Percentiles rank a stretch among this genome's conserved stretches.
Evolutionary conservation across 164 flowering plant species (phyloP).

Genomic region (Aristolochia contorta): DNA sequence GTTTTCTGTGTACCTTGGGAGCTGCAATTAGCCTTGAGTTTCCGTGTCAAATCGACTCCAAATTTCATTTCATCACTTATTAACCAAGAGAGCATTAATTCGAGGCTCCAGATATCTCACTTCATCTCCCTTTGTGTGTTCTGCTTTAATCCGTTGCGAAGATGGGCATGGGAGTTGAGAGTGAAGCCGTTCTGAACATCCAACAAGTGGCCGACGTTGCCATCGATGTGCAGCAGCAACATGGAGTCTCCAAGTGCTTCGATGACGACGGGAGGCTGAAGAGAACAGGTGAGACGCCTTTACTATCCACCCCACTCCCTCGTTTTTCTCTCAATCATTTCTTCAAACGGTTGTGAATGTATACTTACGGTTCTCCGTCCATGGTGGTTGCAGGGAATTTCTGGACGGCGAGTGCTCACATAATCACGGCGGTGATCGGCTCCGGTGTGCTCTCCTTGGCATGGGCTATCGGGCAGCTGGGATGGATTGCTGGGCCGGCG

Average conservation of each 20-base stretch:
- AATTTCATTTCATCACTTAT: too few species aligned
- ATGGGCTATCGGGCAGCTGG: constrained; percentile 61
- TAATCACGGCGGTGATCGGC: constrained; percentile 54
- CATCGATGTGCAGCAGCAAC: constrained; percentile 11
- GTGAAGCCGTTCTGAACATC: not conserved
- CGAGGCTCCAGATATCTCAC: too few species aligned
- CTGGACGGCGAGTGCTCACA: constrained; percentile 62
- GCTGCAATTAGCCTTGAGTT: too few species aligned
- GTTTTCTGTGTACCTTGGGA: too few species aligned
- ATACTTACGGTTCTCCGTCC: not conserved
- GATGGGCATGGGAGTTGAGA: not conserved
- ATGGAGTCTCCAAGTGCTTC: constrained; percentile 19
- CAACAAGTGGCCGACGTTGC: constrained; percentile 3
- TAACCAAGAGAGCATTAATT: too few species aligned
- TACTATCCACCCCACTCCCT: not conserved
- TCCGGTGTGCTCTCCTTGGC: constrained; percentile 53
- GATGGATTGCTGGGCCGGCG: constrained; percentile 58
- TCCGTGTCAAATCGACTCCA: too few species aligned
- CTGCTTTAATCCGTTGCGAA: not conserved
- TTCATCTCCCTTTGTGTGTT: too few species aligned
- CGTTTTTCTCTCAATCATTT: not conserved
- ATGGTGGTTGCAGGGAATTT: constrained; percentile 25
- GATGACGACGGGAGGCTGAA: constrained; percentile 45
- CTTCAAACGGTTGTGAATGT: not conserved
- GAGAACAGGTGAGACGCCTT: constrained; percentile 24